Evolutionary conservation across 2,329 filamentous ascomycete species (phyloP), one percentile per base, ranked within the genome.

Genomic region (Alternaria infectoria): DNA sequence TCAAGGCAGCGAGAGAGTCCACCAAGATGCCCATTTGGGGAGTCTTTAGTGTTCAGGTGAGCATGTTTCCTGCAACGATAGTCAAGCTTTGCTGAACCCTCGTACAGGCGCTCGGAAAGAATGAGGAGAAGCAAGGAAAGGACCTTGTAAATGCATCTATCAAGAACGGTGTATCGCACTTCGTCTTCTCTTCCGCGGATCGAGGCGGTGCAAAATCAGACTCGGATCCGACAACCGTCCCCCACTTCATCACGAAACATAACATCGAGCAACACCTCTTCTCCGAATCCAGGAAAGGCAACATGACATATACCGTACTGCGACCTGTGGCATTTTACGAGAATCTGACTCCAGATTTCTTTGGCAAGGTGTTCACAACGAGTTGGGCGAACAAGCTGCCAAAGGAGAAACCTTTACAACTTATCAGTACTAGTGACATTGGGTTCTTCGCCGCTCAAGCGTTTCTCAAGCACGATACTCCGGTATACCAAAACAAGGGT

Each of bases 301-400:
- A 75, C 6, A 87, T 88, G 86, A 77, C 74, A 5, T 90, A 85
- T 83, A 88, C 86, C 0, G 83, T 90, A 25, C 79, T 90, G 0
- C 85, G 88, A 3, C 88, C 88, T 0, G 84, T 85, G 0, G 86
- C 84, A 1, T 90, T 90, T 76, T 85, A 87, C 75, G 88, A 90
- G 17, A 88, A 89, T 75, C 65, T 86, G 4, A 74, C 71, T 2
- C 75, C 81, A 0, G 77, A 79, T 23, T 83, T 86, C 67, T 57
- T 82, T 4, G 83, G 84, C 10, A 83, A 82, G 52, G 74, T 81
- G 1, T 85, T 86, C 61, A 70, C 75, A 15, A 83, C 80, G 66
- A 76, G 77, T 43, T 75, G 74, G 45, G 65, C 68, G 1, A 57
- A 82, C 26, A 76, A 74, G 44, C 75, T 77, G 0, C 77, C 77